Evolutionary conservation across 106 monocot species (phyloP).

Genomic region (Cymbidium sinense): DNA sequence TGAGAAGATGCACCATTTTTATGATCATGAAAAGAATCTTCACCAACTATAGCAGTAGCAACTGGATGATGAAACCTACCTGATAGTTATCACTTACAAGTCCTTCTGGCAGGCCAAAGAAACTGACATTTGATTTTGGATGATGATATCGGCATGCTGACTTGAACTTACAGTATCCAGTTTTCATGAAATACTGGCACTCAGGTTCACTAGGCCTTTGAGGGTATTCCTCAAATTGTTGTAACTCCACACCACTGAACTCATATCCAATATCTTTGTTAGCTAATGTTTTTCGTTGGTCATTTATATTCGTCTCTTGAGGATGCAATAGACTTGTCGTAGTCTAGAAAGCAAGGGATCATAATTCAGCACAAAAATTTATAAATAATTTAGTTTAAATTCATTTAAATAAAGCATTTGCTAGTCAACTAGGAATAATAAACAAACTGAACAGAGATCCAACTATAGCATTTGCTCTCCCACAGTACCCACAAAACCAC

Average conservation of each 20-base stretch:
- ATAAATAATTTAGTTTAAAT: background rate
- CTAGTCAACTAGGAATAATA: background rate
- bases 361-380: background rate
- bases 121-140: background rate
- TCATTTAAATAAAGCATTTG: background rate
- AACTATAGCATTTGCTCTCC: background rate
- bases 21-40: slow-evolving; percentile 8
- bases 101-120: slow-evolving; percentile 12
- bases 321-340: background rate
- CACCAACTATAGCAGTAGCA: slow-evolving; percentile 20
- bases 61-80: slow-evolving; percentile 53
- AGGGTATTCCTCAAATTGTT: background rate
- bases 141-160: background rate
- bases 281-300: background rate
- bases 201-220: background rate
- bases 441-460: background rate
- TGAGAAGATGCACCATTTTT: slow-evolving; percentile 11
- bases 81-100: slow-evolving; percentile 37
- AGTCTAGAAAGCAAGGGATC: background rate
- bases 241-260: background rate
- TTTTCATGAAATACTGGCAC: background rate
- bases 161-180: background rate
- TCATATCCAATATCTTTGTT: background rate
- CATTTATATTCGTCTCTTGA: background rate
- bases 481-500: background rate